Evolutionary conservation across 2,329 filamentous ascomycete species (phyloP).

Genomic region (Fusarium heterosporum): DNA sequence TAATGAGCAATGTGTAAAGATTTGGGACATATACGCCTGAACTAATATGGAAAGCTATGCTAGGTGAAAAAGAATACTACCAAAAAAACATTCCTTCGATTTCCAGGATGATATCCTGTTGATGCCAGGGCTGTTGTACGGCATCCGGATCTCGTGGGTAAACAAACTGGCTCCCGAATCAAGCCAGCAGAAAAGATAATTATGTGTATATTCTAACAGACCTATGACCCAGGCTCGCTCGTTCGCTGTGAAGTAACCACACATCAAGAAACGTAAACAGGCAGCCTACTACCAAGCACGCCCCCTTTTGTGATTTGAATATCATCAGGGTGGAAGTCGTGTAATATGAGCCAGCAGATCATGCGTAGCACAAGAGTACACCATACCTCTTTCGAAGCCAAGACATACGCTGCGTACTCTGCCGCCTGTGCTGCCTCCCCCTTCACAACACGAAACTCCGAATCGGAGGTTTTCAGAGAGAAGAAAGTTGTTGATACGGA

Average conservation of each 20-base stretch:
- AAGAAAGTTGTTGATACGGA: constrained; percentile 5
- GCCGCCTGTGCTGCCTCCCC: not conserved
- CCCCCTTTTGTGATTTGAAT: constrained; percentile 16
- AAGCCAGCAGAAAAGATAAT: not conserved
- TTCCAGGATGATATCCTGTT: too few relatives aligned
- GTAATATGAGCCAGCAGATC: constrained; percentile 21
- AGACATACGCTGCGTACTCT: constrained; percentile 9
- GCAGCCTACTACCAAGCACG: constrained; percentile 3
- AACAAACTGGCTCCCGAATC: too few relatives aligned
- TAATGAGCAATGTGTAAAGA: not conserved
- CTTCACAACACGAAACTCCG: constrained; percentile 10
- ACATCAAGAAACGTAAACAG: constrained; percentile 16
- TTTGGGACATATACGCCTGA: not conserved
- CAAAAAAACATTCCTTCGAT: too few relatives aligned
- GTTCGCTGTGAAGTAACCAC: too few relatives aligned
- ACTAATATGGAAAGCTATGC: not conserved
- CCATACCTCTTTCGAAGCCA: constrained; percentile 5
- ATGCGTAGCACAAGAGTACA: constrained; percentile 17
- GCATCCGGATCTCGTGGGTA: too few relatives aligned
- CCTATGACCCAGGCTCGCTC: too few relatives aligned
- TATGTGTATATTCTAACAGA: not conserved
- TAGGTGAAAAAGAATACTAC: too few relatives aligned
- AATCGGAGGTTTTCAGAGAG: constrained; percentile 5
- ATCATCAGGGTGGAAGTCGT: constrained; percentile 12
- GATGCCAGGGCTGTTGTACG: too few relatives aligned